Evolutionary conservation across 1,284 basidiomycete species (phyloP), one percentile per base, ranked within the genome.

Genomic region (Austropuccinia psidii): DNA sequence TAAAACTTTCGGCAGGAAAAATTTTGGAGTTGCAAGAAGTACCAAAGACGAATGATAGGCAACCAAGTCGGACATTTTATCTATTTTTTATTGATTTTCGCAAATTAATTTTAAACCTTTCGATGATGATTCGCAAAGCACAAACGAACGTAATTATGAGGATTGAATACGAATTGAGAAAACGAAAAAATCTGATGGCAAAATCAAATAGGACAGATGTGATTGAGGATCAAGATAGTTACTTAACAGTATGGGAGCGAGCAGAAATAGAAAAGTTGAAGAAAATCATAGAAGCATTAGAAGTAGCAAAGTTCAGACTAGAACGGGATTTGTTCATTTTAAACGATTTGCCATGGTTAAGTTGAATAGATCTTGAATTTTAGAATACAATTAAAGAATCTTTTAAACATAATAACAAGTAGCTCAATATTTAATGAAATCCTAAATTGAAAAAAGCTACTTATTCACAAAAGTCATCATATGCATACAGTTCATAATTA

Each of bases 21-120:
- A 47, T 69, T 33, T 47, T 69, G 7, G 67, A 69, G 37, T 35
- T 69, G 27, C 67, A 69, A 60, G 67, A 69, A 69, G 55, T 69
- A 45, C 67, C 67, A 19, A 69, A 69, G 52, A 69, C 67, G 24
- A 52, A 69, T 29, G 67, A 69, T 11, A 37, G 67, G 49, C 49
- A 54, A 58, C 67, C 67, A 24, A 54, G 49, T 41, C 35, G 67
- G 50, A 69, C 55, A 1, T 69, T 58, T 49, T 60, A 69, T 60
- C 29, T 69, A 60, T 69, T 33, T 43, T 69, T 69, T 24, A 60
- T 69, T 7, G 67, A 69, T 33, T 69, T 69, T 60, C 54, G 41
- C 4, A 69, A 69, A 49, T 60, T 69, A n/a, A 69, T 58, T 39
- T 31, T 58, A 3, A 57, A 69, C 39, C 33, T 69, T 37, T 58